These are phyloP conservation scores for Boechera divaricarpa DNA, from an alignment of 345 rosid genomes.

Conservation along the genomic window DNA sequence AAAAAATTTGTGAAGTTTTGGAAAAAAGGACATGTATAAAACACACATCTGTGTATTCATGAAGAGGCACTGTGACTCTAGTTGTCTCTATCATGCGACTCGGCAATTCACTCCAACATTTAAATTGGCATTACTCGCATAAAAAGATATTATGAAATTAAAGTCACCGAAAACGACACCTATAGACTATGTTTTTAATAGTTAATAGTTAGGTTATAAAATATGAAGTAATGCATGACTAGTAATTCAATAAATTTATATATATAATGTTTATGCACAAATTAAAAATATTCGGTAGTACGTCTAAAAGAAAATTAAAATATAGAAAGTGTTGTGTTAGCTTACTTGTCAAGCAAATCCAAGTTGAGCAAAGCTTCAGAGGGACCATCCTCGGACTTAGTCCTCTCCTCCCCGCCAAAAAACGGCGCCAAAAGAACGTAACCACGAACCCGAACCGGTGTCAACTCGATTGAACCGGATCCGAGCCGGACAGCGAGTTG, in stretches of 20 bases:
- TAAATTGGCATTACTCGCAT: slow-evolving; percentile 29
- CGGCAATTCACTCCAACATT: slow-evolving; percentile 35
- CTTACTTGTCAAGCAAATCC: slow-evolving; percentile 80
- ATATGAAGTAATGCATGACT: slow-evolving; percentile 37
- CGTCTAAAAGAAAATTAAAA: slow-evolving; percentile 11
- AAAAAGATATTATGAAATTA: slow-evolving; percentile 18
- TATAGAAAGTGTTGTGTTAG: slow-evolving; percentile 23
- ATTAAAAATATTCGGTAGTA: neutral
- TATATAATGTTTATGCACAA: neutral
- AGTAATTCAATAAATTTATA: slow-evolving; percentile 8
- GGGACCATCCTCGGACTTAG: slow-evolving; percentile 79
- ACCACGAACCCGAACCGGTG: slow-evolving; percentile 72
- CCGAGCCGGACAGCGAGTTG: slow-evolving; percentile 70
- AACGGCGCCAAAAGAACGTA: slow-evolving; percentile 82
- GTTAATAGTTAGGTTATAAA: slow-evolving; percentile 21
- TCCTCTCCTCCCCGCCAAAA: slow-evolving; percentile 81
- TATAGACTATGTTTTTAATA: neutral
- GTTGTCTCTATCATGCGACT: slow-evolving; percentile 43
- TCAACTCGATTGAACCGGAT: slow-evolving; percentile 47
- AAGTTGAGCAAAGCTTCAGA: slow-evolving; percentile 61
- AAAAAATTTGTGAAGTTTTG: neutral
- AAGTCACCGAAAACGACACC: slow-evolving; percentile 40
- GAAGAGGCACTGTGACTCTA: slow-evolving; percentile 44
- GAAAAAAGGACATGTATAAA: slow-evolving; percentile 10
- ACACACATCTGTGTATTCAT: slow-evolving; percentile 21